A percentile compares a stretch with the other conserved stretches of the same genome.
Conservation (phyloP, 129 eudicot species). For the Apium graveolens region DNA sequence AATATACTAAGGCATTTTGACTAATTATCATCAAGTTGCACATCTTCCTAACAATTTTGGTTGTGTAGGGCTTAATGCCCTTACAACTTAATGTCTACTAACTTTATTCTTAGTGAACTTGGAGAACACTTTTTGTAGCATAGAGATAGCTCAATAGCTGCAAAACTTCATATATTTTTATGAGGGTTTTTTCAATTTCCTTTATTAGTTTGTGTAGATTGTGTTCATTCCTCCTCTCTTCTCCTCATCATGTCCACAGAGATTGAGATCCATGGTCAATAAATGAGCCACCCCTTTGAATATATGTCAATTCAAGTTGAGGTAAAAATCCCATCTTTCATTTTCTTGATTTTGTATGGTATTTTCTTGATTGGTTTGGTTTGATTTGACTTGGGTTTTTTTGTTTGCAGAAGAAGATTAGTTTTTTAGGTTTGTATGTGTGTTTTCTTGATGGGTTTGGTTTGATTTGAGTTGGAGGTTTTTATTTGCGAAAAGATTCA, state of each 20-base stretch:
- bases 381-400: neutral
- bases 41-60: no score
- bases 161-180: neutral
- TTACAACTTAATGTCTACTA: neutral
- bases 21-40: no score
- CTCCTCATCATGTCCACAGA: conserved; percentile 36
- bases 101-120: neutral
- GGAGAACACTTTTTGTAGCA: neutral
- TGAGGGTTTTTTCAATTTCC: neutral
- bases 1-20: no score
- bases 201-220: neutral
- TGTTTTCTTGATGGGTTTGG: neutral
- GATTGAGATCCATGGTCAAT: conserved; percentile 32
- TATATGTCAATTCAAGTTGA: conserved; percentile 38
- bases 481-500: no score
- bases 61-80: neutral
- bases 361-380: neutral
- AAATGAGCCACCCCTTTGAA: conserved; percentile 24
- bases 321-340: conserved; percentile 13
- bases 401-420: no score
- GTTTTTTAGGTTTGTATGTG: no score
- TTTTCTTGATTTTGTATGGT: neutral
- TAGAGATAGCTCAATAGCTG: neutral
- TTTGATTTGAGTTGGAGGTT: neutral
- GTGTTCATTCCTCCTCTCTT: neutral